Evolutionary conservation across 441 rosid species (phyloP).

Genomic region (Sinapis alba): DNA sequence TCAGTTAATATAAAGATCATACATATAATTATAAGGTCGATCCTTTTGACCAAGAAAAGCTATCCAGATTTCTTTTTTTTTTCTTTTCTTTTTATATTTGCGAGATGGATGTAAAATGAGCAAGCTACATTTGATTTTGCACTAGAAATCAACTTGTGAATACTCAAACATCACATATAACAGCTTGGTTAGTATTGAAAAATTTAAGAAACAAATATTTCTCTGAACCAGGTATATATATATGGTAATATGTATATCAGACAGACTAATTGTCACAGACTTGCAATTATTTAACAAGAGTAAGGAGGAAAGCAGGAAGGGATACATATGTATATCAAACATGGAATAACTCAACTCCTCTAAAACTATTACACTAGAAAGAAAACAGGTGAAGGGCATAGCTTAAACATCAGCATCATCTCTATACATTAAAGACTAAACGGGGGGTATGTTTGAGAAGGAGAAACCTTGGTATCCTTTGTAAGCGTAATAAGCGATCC

Average conservation of each 20-base stretch:
- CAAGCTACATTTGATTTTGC: not conserved
- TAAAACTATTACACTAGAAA: constrained; percentile 35
- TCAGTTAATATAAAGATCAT: not conserved
- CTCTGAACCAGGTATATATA: not conserved
- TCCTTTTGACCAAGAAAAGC: not conserved
- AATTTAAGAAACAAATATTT: not conserved
- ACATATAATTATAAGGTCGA: not conserved
- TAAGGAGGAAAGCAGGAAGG: constrained; percentile 21
- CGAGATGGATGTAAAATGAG: not conserved
- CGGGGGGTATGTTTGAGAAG: constrained; percentile 86
- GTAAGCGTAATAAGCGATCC: constrained; percentile 93
- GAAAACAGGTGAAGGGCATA: not conserved
- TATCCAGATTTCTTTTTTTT: not conserved
- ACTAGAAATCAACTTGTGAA: not conserved
- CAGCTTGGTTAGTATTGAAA: not conserved
- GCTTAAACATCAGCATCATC: not conserved
- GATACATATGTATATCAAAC: not conserved
- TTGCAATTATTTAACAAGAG: constrained; percentile 26
- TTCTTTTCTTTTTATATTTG: not conserved
- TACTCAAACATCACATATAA: not conserved
- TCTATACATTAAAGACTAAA: constrained; percentile 48
- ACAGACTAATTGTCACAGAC: constrained; percentile 11
- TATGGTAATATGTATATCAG: not conserved
- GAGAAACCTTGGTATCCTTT: constrained; percentile 98
- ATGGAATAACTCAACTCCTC: constrained; percentile 18